Base-by-base conservation (phyloP, 495 filamentous ascomycete genomes). In the Xanthoparmelia taractica region DNA sequence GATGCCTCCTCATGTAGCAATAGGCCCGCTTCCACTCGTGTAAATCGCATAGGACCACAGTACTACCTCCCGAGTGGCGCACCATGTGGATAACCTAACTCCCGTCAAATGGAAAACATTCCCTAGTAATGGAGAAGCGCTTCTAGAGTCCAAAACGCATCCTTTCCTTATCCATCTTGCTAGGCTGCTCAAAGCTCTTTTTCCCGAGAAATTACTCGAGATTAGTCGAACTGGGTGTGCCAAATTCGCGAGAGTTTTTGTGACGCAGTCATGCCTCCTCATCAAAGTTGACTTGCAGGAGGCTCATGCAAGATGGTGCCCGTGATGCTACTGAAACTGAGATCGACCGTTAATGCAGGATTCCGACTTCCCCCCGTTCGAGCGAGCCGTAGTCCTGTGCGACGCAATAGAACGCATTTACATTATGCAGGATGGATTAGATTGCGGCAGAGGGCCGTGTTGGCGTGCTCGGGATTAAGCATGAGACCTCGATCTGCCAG, bases 1-100 rank as follows among this genome's bases (percentile, higher is more conserved):
- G 65, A 63, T 60, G 50, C 33, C 18, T 48, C 41, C 57, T 56
- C 23, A 52, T 40, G 36, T 27, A 37, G 40, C 57, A 37, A 68
- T 68, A 68, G 66, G 66, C 66, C 63, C 66, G 66, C 66, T 68
- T 68, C 54, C 58, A 67, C 11, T 45, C 33, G 18, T 40, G 40
- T 59, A 37, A 18, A 36, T 65, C 57, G 63, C 66, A 62, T 68
- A 68, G 25, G 40, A 36, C 57, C n/a, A 61, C 47, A 29, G 25
- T 17, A 17, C 47, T 50, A 29, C 37, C 54, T 59, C 57, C 63
- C 66, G 63, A 59, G 45, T 61, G 63, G 66, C 66, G 66, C 61
- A 63, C 55, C 41, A 31, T 23, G 20, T 33, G 40, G 40, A 25
- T 63, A 11, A 29, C 10, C 31, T 41, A 48, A 10, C 55, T 27